Evolutionary conservation across 495 filamentous ascomycete species (phyloP), one percentile per base, ranked within the genome.

Genomic region (Aspergillus affinis): DNA sequence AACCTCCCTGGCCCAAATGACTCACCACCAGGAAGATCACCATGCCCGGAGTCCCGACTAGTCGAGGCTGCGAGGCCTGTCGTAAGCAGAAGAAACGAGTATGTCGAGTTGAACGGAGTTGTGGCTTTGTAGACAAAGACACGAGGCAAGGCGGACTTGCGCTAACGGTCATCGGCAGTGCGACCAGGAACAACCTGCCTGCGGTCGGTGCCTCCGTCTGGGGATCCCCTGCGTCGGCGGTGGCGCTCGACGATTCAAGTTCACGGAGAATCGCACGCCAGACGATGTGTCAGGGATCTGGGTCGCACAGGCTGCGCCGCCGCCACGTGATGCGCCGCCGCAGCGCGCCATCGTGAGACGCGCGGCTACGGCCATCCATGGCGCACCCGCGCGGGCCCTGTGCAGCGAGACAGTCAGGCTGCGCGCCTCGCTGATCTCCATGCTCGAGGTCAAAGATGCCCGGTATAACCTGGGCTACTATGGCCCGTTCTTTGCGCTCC

Each of bases 1-100:
- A 32, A 6, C 30, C 30, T 10, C 36, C 36, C 13, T 13, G 3
- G 36, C 36, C 3, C 36, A 41, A 41, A 41, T 41, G 36, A 32
- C 29, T 17, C 36, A 41, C 3, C 36, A 8, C 3, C 2, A 32
- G 30, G 36, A 26, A 26, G 4, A 26, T 6, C 48, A 51, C 10
- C 48, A 51, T 51, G 48, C 48, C 48, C 12, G 48, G 48, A 7
- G 48, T 51, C 26, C 48, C 48, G 20, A 23, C 48, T 5, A 27
- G 48, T 51, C 48, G 48, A 15, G 48, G 48, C 26, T 51, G 48
- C 48, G 48, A 51, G 48, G 48, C 48, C 20, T 51, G 48, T 51
- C 48, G 48, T 18, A 51, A 51, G 48, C 48, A 51, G 48, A 51
- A 51, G 48, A 51, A 51, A 27, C 20, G 26, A 15, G 48, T 51